These are phyloP conservation scores for Corrigiola litoralis DNA, from an alignment of 179 eudicot species.

Conservation along the genomic window DNA sequence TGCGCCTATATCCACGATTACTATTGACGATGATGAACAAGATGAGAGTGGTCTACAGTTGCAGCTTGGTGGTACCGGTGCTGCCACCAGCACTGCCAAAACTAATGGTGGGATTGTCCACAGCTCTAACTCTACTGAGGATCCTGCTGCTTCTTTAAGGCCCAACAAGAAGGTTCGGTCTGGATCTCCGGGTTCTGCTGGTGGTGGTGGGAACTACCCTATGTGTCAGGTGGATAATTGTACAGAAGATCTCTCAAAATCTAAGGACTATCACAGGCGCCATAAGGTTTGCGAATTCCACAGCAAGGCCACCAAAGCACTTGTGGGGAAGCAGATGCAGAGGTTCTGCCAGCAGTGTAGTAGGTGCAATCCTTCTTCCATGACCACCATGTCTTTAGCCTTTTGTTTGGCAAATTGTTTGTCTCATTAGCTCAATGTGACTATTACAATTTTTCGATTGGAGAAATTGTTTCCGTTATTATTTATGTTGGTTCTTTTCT, in stretches of 20 bases:
- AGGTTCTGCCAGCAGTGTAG: constrained; percentile 93
- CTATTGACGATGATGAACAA: constrained; percentile 11
- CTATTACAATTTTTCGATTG: no score
- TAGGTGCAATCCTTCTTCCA: constrained; percentile 36
- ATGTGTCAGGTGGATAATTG: constrained; percentile 72
- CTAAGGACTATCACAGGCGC: constrained; percentile 73
- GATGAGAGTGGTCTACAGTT: constrained; percentile 43
- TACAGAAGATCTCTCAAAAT: constrained; percentile 56
- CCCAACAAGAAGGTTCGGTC: constrained; percentile 69
- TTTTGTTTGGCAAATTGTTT: background rate
- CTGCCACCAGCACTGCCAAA: constrained; percentile 4
- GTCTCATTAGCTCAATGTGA: no score
- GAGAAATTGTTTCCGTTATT: background rate
- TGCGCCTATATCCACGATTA: constrained; percentile 15
- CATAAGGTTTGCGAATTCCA: constrained; percentile 83
- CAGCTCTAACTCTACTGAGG: constrained; percentile 34
- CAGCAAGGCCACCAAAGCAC: constrained; percentile 61
- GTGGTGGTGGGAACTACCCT: constrained; percentile 51
- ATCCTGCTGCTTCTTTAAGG: constrained; percentile 36
- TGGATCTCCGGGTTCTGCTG: constrained; percentile 80
- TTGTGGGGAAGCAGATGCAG: constrained; percentile 57
- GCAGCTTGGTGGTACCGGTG: constrained; percentile 45
- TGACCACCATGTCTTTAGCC: constrained; percentile 15
- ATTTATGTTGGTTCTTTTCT: constrained; percentile 13
- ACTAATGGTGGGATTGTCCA: constrained; percentile 8